Base-by-base conservation (phyloP, 2,329 filamentous ascomycete species). In the Camptophora hylomeconis region DNA sequence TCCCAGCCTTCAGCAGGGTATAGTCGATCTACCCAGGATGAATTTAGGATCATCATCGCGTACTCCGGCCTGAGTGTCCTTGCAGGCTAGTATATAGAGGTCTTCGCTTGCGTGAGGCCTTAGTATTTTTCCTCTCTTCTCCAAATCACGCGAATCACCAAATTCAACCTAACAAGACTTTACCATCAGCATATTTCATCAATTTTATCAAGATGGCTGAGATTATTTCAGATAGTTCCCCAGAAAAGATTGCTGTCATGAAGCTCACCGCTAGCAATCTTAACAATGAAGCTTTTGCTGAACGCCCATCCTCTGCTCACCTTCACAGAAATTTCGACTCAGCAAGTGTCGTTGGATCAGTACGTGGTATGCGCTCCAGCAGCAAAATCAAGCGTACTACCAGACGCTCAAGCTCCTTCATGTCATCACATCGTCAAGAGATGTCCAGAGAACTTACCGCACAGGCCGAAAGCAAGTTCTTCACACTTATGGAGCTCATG, bases 401-500 rank as follows among this genome's bases (percentile, higher is more conserved):
- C 16, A 16, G 32, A n/a, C 32, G 32, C n/a, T 17, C 28, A 17
- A 31, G 32, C 18, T 26, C 32, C 11, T 23, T 34, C 27, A 20
- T 34, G 22, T 20, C 27, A 19, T 11, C 27, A n/a, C 27, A 28
- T 16, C 23, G 21, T 26, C 18, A 16, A 8, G 43, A 46, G 26
- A 45, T 48, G 42, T 44, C 45, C 7, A 32, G 38, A 20, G 48
- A 49, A 32, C 31, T 44, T 12, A 46, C 39, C 15, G 33, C 37
- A n/a, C 42, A 49, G 24, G 47, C 46, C 15, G 48, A 49, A 33
- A 35, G 32, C 36, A 49, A 48, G 31, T 50, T 50, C 38, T 42
- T 46, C 32, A 35, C 40, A 9, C 31, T 50, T 32, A 48, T 50
- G 13, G 48, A 50, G 23, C 35, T 49, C 24, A 48, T 50, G 39